phyloP scores from a whole-genome alignment of 78 protist species.

The Planoprotostelium fungivorum region DNA sequence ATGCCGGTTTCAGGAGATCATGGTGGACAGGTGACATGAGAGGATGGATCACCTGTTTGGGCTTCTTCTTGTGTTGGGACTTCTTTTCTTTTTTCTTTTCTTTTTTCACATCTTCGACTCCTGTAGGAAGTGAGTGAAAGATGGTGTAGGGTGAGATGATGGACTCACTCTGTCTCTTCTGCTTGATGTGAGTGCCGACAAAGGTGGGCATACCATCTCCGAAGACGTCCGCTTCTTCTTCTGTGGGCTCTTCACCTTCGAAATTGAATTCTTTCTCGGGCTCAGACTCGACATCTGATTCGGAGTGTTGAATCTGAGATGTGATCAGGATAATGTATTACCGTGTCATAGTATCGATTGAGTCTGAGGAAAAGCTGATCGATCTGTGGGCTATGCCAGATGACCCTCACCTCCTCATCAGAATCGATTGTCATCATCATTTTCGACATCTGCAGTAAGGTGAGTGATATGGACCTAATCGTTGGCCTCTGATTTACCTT shows the following conservation, averaged over 20 bases:
- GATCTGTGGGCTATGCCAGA: neutral
- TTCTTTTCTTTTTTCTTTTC: too few relatives aligned
- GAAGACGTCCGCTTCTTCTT: neutral
- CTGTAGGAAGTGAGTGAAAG: too few relatives aligned
- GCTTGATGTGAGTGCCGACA: too few relatives aligned
- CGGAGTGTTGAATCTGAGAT: neutral
- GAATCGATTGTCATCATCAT: neutral
- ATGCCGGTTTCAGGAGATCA: neutral
- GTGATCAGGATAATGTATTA: neutral
- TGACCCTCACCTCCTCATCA: neutral
- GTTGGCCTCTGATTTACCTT: too few relatives aligned
- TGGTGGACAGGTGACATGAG: too few relatives aligned
- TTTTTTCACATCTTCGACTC: too few relatives aligned
- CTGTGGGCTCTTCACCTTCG: neutral
- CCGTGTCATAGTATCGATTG: neutral
- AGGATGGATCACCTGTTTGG: too few relatives aligned
- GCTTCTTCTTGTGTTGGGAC: too few relatives aligned
- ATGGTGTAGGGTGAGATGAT: too few relatives aligned
- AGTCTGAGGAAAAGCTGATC: neutral
- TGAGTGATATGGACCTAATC: too few relatives aligned
- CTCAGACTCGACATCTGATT: neutral
- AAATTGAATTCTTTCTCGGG: neutral
- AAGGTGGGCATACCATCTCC: neutral
- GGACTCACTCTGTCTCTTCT: neutral
- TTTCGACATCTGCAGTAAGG: too few relatives aligned